Evolutionary conservation across 164 flowering plant species (phyloP).

Genomic region (Umbilicus rupestris): DNA sequence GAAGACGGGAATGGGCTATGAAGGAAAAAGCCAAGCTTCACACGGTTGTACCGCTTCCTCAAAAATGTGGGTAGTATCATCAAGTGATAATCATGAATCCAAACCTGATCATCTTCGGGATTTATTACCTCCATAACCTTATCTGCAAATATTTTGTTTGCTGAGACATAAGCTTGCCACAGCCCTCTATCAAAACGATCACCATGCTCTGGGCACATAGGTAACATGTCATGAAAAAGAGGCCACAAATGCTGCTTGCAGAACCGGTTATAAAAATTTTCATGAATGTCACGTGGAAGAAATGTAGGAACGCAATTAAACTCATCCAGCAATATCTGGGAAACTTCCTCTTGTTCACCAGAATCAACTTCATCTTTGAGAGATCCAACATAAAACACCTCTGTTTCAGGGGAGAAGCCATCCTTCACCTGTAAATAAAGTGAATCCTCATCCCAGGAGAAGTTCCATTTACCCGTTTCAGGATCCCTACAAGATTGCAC

Average conservation of each 20-base stretch:
- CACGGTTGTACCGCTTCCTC: conserved; percentile 17
- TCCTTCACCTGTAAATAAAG: conserved; percentile 15
- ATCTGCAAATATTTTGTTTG: conserved; percentile 26
- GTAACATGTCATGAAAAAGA: conserved; percentile 22
- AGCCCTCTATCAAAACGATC: conserved; percentile 15
- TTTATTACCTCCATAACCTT: conserved; percentile 23
- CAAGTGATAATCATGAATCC: conserved; percentile 15
- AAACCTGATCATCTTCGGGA: conserved; percentile 13
- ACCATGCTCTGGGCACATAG: conserved; percentile 24
- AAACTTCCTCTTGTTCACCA: conserved; percentile 18
- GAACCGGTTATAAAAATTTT: conserved; percentile 15
- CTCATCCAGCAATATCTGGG: conserved; percentile 21
- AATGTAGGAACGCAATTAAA: conserved; percentile 25
- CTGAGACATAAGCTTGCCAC: conserved; percentile 30
- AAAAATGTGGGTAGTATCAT: conserved; percentile 17
- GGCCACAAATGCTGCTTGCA: conserved; percentile 19
- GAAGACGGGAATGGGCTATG: conserved; percentile 18
- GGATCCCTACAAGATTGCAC: conserved; percentile 11
- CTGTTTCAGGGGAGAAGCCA: conserved; percentile 15
- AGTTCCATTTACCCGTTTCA: conserved; percentile 12
- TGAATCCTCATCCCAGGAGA: conserved; percentile 15
- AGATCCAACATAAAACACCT: conserved; percentile 14
- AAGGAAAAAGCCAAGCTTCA: conserved; percentile 20
- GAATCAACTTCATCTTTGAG: conserved; percentile 16
- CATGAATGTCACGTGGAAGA: conserved; percentile 22